Conservation (phyloP, 352 stramenopile species). For the Thalassiosira mediterranea region DNA sequence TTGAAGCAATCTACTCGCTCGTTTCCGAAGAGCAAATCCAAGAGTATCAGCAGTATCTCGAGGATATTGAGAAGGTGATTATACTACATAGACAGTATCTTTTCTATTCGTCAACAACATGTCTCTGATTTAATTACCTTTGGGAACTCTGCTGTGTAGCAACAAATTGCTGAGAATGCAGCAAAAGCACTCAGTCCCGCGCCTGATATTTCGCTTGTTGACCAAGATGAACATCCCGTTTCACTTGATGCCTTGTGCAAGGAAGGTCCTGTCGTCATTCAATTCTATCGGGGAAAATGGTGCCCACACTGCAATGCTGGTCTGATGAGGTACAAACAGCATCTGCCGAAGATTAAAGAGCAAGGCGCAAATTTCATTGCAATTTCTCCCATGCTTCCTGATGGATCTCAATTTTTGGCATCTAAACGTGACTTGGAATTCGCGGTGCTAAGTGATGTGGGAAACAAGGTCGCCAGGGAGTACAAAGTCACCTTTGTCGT, state of each 20-base stretch:
- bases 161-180: background rate
- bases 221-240: background rate
- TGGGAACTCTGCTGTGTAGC: too few species aligned
- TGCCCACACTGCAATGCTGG: background rate
- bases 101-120: too few species aligned
- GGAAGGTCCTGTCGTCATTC: background rate
- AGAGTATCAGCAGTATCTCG: background rate
- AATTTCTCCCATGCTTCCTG: constrained; percentile 12
- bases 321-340: background rate
- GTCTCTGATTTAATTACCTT: too few species aligned
- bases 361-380: background rate
- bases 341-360: background rate
- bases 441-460: background rate
- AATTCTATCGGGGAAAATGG: constrained; percentile 7
- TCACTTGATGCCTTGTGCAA: background rate
- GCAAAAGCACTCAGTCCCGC: background rate
- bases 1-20: constrained; percentile 1
- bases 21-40: constrained; percentile 1
- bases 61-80: background rate
- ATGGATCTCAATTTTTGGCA: constrained; percentile 5
- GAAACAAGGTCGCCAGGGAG: background rate
- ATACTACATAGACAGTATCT: too few species aligned
- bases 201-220: background rate
- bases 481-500: background rate
- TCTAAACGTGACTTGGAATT: background rate